Percentiles rank a stretch among this genome's conserved stretches.
Conservation (phyloP, 2,329 filamentous ascomycete genomes). For the Zalaria obscura region DNA sequence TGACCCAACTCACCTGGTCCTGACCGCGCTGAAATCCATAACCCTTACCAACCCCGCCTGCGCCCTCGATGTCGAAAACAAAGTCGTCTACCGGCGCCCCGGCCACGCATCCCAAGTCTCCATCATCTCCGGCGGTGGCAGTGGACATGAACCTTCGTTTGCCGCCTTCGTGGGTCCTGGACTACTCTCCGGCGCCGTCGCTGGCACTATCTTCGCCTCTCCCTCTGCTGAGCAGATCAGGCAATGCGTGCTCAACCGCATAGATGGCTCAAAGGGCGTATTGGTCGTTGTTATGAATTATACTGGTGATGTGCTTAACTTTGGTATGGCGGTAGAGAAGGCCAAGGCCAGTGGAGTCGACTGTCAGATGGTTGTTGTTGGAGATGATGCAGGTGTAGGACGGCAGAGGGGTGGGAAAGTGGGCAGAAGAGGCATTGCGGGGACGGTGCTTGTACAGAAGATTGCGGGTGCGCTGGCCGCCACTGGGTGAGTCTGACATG, state of each 20-base stretch:
- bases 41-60: slow-evolving; percentile 76
- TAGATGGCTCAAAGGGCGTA: slow-evolving; percentile 59
- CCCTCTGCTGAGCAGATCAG: slow-evolving; percentile 74
- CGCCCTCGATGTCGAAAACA: slow-evolving; percentile 64
- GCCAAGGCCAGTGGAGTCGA: slow-evolving; percentile 63
- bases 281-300: slow-evolving; percentile 85
- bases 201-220: slow-evolving; percentile 76
- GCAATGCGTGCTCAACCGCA: slow-evolving; percentile 56
- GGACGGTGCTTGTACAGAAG: slow-evolving; percentile 84
- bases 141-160: slow-evolving; percentile 82
- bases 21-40: slow-evolving; percentile 59
- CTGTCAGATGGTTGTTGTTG: slow-evolving; percentile 83
- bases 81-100: slow-evolving; percentile 67
- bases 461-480: slow-evolving; percentile 73
- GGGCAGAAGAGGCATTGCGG: slow-evolving; percentile 77
- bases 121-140: slow-evolving; percentile 76
- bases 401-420: slow-evolving; percentile 76
- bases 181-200: slow-evolving; percentile 66
- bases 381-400: slow-evolving; percentile 84
- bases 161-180: slow-evolving; percentile 72
- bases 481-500: slow-evolving; percentile 35
- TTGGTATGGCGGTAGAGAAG: slow-evolving; percentile 70
- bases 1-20: slow-evolving; percentile 66
- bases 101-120: slow-evolving; percentile 48
- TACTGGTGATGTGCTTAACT: slow-evolving; percentile 24